A percentile compares a stretch with the other conserved stretches of the same genome.
phyloP scores from a whole-genome alignment of 2,329 filamentous ascomycete species.

The Scytalidium lignicola region DNA sequence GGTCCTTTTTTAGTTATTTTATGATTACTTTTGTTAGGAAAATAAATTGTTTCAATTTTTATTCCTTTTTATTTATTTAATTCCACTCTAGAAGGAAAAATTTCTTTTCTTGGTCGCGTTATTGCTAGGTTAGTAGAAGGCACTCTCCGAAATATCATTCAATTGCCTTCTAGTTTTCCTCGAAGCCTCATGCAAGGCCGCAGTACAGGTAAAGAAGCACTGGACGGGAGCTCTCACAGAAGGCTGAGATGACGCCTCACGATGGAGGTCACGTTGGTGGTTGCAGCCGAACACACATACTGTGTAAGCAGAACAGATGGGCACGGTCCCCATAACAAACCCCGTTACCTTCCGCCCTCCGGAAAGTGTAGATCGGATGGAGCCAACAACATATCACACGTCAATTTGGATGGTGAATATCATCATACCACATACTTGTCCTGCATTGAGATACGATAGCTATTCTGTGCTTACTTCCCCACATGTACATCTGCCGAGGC shows the following conservation, averaged over 20 bases:
- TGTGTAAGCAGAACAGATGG: too few relatives aligned
- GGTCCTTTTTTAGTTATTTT: too few relatives aligned
- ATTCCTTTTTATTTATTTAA: too few relatives aligned
- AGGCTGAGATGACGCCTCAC: not conserved
- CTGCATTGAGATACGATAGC: constrained; percentile 1
- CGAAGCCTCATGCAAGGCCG: constrained; percentile 1
- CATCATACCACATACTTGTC: not conserved
- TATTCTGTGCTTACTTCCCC: constrained; percentile 3
- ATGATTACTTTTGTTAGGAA: too few relatives aligned
- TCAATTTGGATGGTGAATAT: not conserved
- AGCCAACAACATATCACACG: not conserved
- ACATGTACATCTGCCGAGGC: constrained; percentile 10
- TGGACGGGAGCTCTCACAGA: not conserved
- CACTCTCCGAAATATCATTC: not conserved
- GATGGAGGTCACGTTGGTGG: not conserved
- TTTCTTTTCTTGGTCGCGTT: too few relatives aligned
- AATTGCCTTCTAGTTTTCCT: not conserved
- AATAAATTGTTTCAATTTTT: too few relatives aligned
- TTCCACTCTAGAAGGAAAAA: too few relatives aligned
- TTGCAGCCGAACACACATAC: too few relatives aligned
- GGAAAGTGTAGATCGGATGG: not conserved
- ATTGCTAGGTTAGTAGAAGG: too few relatives aligned
- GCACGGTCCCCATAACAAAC: not conserved
- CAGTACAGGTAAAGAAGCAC: not conserved
- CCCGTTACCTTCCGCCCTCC: not conserved